These are phyloP conservation scores for Colletotrichum higginsianum DNA, from an alignment of 2,329 filamentous ascomycete species.

Conservation along the genomic window DNA sequence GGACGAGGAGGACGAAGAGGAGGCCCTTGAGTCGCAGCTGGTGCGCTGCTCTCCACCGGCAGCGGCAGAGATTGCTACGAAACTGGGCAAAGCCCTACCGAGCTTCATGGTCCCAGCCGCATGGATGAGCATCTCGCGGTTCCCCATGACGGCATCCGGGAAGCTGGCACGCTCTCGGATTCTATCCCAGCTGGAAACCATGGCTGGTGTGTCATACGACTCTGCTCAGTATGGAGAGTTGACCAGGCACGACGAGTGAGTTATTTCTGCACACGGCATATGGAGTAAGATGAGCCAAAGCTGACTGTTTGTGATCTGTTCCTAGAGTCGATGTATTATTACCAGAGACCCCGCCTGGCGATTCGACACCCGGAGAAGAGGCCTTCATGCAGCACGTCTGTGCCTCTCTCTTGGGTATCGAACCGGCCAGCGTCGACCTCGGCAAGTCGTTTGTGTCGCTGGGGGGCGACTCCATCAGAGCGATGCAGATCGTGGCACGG, in stretches of 20 bases:
- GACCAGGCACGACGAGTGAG: too few relatives aligned
- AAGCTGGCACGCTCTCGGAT: constrained; percentile 5
- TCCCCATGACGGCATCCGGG: neutral
- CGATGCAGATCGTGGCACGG: constrained; percentile 17
- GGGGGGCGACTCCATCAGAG: constrained; percentile 21
- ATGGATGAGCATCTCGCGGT: neutral
- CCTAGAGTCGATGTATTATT: neutral
- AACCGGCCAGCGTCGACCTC: constrained; percentile 1
- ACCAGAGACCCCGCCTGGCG: neutral
- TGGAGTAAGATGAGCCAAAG: too few relatives aligned
- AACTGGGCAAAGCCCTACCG: neutral
- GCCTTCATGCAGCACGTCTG: neutral
- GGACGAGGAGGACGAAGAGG: too few relatives aligned
- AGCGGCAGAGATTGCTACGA: neutral
- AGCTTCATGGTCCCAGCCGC: neutral
- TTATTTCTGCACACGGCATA: too few relatives aligned
- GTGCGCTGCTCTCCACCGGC: neutral
- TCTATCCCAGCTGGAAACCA: neutral
- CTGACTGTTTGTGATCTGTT: too few relatives aligned
- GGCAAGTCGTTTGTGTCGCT: constrained; percentile 15
- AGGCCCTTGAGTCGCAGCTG: neutral
- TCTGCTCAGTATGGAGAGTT: neutral
- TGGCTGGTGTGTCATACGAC: neutral
- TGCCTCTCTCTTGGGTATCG: neutral
- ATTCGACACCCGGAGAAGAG: neutral